These are phyloP conservation scores for Aureobasidium sp. DNA, from an alignment of 2,329 filamentous ascomycete genomes.

Conservation along the genomic window DNA sequence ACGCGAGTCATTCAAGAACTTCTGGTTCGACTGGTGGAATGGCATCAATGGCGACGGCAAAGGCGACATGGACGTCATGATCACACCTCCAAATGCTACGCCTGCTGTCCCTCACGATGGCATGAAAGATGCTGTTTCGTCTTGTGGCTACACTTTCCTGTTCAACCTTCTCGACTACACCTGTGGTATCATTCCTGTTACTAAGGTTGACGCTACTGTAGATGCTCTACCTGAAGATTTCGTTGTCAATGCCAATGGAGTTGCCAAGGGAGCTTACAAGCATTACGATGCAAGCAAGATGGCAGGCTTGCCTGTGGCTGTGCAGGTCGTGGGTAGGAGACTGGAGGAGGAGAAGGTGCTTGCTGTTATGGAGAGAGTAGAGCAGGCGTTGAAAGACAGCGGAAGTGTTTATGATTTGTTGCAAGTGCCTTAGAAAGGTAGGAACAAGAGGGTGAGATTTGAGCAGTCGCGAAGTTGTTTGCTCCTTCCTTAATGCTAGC, in stretches of 20 bases:
- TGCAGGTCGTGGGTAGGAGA: conserved; percentile 73
- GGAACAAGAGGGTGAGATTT: background rate
- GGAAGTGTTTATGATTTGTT: conserved; percentile 46
- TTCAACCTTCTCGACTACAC: conserved; percentile 91
- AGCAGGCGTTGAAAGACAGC: conserved; percentile 59
- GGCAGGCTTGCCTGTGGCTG: conserved; percentile 79
- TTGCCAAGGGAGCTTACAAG: conserved; percentile 77
- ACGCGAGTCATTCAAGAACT: conserved; percentile 68
- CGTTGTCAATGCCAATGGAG: conserved; percentile 62
- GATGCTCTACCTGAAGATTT: conserved; percentile 60
- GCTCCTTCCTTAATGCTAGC: background rate
- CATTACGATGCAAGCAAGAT: conserved; percentile 76
- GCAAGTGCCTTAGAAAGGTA: conserved; percentile 26
- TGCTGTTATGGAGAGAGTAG: conserved; percentile 69
- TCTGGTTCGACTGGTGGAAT: conserved; percentile 84
- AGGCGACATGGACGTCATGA: conserved; percentile 60
- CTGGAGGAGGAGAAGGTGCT: conserved; percentile 85
- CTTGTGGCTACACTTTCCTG: conserved; percentile 87
- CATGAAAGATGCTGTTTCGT: conserved; percentile 78
- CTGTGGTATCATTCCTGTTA: conserved; percentile 74
- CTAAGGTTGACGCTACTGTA: conserved; percentile 64
- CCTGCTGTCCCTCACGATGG: conserved; percentile 80
- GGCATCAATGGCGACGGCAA: conserved; percentile 27
- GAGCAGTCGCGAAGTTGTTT: no score
- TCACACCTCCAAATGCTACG: conserved; percentile 82